Evolutionary conservation across 2,329 filamentous ascomycete species (phyloP), one percentile per base, ranked within the genome.

Genomic region (Aspergillus felis): DNA sequence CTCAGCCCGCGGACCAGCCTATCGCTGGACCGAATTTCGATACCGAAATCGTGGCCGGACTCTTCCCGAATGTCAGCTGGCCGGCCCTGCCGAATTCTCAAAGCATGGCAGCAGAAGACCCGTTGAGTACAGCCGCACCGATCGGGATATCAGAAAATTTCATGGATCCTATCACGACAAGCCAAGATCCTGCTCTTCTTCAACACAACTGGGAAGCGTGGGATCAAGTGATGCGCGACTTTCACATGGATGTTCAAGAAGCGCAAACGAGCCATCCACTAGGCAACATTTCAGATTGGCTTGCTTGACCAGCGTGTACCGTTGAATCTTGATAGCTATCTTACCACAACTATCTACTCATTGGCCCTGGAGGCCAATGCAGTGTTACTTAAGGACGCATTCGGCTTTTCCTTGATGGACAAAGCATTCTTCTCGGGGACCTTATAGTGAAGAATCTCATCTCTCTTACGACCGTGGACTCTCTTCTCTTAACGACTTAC

Each of bases 141-240:
- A 51, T 58, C 3, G 56, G 55, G 9, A 41, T 61, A 4, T 54
- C 64, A 4, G 56, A 51, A n/a, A 41, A 22, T 3, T 59, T 61
- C 24, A 54, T 58, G 29, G 17, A 50, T n/a, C 46, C 63, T 12
- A 50, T 55, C 51, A 61, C 48, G 29, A 54, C 50, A n/a, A 60
- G 61, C 25, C 60, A 60, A 46, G 58, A 61, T 3, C 42, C 64
- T 3, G 56, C 67, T 7, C 61, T 62, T 3, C 22, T 57, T 5
- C 61, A 62, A 5, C 57, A 71, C 29, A 67, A 64, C 46, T 74
- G 72, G 71, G 67, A 70, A 38, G 70, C 73, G 27, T 74, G 73
- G 67, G 71, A 74, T 51, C 65, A 71, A 51, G 71, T 74, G n/a
- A 69, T 74, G 67, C 71, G 71, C 14, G 73, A 75, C 42, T 75